Percentiles rank a stretch among this genome's conserved stretches.
phyloP scores from a whole-genome alignment of 495 filamentous ascomycete genomes.

The Penicillium coprophilum region DNA sequence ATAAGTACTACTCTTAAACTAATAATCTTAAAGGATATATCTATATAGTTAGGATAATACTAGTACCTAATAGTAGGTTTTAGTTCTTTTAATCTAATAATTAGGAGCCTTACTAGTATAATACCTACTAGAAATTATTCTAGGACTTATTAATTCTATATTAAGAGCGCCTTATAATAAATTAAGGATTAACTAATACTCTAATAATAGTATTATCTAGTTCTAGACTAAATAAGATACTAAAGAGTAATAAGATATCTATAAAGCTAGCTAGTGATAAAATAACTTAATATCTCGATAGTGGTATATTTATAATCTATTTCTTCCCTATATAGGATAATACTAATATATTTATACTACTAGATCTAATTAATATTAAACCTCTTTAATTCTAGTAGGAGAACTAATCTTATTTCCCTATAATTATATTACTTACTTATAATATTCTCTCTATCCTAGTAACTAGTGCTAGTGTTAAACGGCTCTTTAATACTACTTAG shows the following conservation, averaged over 20 bases:
- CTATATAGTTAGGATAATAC: constrained; percentile 13
- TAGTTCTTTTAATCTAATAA: constrained; percentile 14
- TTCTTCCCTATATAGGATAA: not conserved
- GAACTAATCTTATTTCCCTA: not conserved
- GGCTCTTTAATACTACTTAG: too few relatives aligned
- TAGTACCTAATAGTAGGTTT: constrained; percentile 4
- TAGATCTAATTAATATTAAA: constrained; percentile 1
- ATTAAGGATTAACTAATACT: not conserved
- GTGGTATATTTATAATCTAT: not conserved
- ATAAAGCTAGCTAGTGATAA: not conserved
- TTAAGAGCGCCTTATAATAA: not conserved
- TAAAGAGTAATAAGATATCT: not conserved
- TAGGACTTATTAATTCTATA: constrained; percentile 1
- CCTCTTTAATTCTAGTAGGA: constrained; percentile 2
- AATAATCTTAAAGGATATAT: constrained; percentile 11
- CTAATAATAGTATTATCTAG: not conserved
- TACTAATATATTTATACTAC: not conserved
- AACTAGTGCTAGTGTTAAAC: not conserved
- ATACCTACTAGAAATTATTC: not conserved
- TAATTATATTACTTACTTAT: not conserved
- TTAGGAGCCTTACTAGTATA: not conserved
- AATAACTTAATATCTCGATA: not conserved
- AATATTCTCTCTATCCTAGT: constrained; percentile 1
- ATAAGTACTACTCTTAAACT: constrained; percentile 15
- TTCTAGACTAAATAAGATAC: not conserved